phyloP scores from a whole-genome alignment of 2,329 filamentous ascomycete genomes.

The Chrysoporthe puriensis region DNA sequence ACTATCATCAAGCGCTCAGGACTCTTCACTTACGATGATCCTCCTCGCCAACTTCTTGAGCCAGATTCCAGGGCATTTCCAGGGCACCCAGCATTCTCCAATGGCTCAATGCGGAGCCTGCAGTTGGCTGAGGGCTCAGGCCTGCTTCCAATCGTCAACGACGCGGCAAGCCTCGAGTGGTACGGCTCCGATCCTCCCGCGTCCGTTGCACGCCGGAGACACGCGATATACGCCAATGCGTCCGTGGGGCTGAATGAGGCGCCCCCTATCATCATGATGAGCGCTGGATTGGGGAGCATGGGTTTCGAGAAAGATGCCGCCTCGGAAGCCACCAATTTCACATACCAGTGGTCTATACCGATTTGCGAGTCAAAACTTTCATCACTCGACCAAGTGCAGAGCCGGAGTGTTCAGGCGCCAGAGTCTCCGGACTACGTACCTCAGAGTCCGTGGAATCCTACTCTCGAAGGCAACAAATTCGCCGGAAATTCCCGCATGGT shows the following conservation, averaged over 20 bases:
- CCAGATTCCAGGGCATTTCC: neutral
- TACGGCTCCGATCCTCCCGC: neutral
- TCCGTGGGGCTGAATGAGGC: neutral
- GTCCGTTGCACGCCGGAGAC: neutral
- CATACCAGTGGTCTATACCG: neutral
- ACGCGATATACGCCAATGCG: neutral
- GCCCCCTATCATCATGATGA: neutral
- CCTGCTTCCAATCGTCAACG: slow-evolving; percentile 14
- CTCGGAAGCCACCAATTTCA: neutral
- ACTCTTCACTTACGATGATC: neutral
- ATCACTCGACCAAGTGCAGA: neutral
- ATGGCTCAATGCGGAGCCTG: slow-evolving; percentile 15
- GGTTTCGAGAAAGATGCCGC: neutral
- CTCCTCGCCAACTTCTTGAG: neutral
- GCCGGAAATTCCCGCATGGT: neutral
- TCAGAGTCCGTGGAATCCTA: neutral
- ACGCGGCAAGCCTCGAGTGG: neutral
- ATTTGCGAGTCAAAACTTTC: neutral
- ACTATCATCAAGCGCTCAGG: neutral
- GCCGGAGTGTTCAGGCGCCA: neutral
- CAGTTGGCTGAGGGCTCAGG: slow-evolving; percentile 6
- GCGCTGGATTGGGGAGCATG: neutral
- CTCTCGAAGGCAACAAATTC: neutral
- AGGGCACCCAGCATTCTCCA: slow-evolving; percentile 21
- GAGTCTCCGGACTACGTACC: neutral